Percentiles rank a stretch among this genome's conserved stretches.
These are phyloP conservation scores for Metschnikowia drakensbergensis DNA, from an alignment of 805 yeast genomes.

Conservation along the genomic window DNA sequence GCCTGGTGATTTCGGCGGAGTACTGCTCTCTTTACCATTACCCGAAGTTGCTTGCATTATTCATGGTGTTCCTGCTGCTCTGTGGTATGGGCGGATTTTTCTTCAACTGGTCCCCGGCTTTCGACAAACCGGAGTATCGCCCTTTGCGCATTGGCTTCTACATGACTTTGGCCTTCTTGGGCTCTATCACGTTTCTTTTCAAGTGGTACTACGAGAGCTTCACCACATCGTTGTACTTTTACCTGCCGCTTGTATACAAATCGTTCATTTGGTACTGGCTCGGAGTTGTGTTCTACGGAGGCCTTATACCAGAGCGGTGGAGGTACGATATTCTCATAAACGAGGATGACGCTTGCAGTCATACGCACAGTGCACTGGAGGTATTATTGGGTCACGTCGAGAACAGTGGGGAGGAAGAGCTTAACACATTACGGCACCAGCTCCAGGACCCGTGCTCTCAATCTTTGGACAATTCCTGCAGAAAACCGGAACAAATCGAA, in stretches of 20 bases:
- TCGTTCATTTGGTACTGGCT: constrained; percentile 69
- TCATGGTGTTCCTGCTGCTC: constrained; percentile 56
- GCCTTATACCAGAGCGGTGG: constrained; percentile 85
- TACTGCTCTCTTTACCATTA: constrained; percentile 69
- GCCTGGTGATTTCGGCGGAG: constrained; percentile 83
- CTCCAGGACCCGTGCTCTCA: not conserved
- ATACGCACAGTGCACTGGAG: constrained; percentile 26
- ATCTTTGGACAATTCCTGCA: not conserved
- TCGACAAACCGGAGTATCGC: constrained; percentile 84
- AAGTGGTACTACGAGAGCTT: constrained; percentile 56
- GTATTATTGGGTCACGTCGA: constrained; percentile 33
- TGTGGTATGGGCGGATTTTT: constrained; percentile 71
- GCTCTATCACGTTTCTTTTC: constrained; percentile 60
- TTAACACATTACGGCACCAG: constrained; percentile 8
- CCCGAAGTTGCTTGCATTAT: constrained; percentile 45
- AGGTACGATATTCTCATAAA: constrained; percentile 64
- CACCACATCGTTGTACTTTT: constrained; percentile 47
- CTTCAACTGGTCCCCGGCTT: constrained; percentile 89
- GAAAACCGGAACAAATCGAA: not conserved
- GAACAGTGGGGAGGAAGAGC: constrained; percentile 37
- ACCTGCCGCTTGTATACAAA: constrained; percentile 62
- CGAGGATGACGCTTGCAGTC: constrained; percentile 27
- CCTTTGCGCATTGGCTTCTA: constrained; percentile 77
- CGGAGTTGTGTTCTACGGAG: constrained; percentile 87
- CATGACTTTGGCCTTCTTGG: constrained; percentile 71